Evolutionary conservation across 2,329 filamentous ascomycete species (phyloP).

Genomic region (Exophiala bonariae): DNA sequence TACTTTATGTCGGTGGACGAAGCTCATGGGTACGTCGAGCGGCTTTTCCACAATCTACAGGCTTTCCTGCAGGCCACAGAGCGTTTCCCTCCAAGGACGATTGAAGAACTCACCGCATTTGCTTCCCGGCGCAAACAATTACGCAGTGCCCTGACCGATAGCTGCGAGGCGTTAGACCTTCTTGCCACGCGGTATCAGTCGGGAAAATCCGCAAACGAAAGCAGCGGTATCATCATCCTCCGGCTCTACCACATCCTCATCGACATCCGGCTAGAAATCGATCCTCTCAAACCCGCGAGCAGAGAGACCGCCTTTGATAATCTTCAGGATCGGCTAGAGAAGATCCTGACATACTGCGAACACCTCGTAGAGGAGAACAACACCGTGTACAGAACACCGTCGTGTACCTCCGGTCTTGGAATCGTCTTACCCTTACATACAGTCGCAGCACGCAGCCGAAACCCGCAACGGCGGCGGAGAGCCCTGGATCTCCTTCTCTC

Average conservation of each 20-base stretch:
- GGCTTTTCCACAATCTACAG: slow-evolving; percentile 11
- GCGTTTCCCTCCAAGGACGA: slow-evolving; percentile 7
- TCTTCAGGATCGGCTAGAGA: slow-evolving; percentile 5
- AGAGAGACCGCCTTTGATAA: slow-evolving; percentile 11
- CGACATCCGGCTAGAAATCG: slow-evolving; percentile 6
- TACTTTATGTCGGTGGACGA: slow-evolving; percentile 5
- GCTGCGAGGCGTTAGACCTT: slow-evolving; percentile 8
- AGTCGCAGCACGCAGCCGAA: slow-evolving; percentile 65
- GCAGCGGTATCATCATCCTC: slow-evolving; percentile 4
- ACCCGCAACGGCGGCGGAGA: slow-evolving; percentile 57
- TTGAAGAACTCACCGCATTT: slow-evolving; percentile 5
- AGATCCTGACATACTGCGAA: slow-evolving; percentile 11
- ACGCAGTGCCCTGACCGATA: background rate
- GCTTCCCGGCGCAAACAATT: slow-evolving; percentile 1
- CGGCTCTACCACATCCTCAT: slow-evolving; percentile 13
- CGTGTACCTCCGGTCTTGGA: slow-evolving; percentile 43
- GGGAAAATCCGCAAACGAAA: background rate
- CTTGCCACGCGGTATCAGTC: slow-evolving; percentile 5
- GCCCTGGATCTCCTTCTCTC: slow-evolving; percentile 59
- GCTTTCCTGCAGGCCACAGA: slow-evolving; percentile 9
- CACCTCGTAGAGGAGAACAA: background rate
- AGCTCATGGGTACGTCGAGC: slow-evolving; percentile 14
- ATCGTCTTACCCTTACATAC: slow-evolving; percentile 66
- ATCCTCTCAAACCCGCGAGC: slow-evolving; percentile 4
- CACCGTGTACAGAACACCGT: background rate